Percentiles rank a stretch among this genome's conserved stretches.
Conservation (phyloP, 805 yeast genomes). For the Helenozyma baotianmanensis region DNA sequence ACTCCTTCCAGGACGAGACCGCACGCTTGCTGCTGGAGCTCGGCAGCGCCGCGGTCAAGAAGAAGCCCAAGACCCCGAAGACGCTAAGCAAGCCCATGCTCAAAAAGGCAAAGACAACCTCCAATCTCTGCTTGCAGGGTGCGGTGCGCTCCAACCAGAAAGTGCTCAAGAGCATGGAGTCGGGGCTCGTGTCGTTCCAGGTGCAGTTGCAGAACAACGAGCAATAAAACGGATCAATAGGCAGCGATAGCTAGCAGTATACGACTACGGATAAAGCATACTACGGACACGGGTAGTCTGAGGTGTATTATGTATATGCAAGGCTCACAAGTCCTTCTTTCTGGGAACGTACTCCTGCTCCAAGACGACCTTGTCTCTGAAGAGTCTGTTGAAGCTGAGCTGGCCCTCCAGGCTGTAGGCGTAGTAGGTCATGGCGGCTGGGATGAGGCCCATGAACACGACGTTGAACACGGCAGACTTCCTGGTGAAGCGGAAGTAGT, state of each 20-base stretch:
- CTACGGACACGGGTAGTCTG: no score
- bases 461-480: slow-evolving; percentile 32
- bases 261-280: no score
- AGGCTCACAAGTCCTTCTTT: slow-evolving; percentile 36
- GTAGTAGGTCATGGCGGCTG: slow-evolving; percentile 30
- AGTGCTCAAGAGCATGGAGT: slow-evolving; percentile 21
- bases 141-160: slow-evolving; percentile 8
- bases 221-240: no score
- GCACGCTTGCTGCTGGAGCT: slow-evolving; percentile 11
- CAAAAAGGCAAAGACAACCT: slow-evolving; percentile 8
- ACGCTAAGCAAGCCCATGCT: slow-evolving; percentile 5
- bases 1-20: slow-evolving; percentile 15
- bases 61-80: slow-evolving; percentile 5
- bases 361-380: slow-evolving; percentile 33
- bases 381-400: slow-evolving; percentile 25
- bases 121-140: slow-evolving; percentile 6
- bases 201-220: slow-evolving; percentile 10
- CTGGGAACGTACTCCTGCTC: slow-evolving; percentile 39
- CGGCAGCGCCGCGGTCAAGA: slow-evolving; percentile 3
- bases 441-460: slow-evolving; percentile 35
- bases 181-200: slow-evolving; percentile 27
- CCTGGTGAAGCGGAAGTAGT: slow-evolving; percentile 39
- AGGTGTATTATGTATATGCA: no score
- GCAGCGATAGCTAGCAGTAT: no score
- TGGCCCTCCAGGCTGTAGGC: slow-evolving; percentile 41